Evolutionary conservation across 306 rosid genomes (phyloP).

Genomic region (Corylus americana): DNA sequence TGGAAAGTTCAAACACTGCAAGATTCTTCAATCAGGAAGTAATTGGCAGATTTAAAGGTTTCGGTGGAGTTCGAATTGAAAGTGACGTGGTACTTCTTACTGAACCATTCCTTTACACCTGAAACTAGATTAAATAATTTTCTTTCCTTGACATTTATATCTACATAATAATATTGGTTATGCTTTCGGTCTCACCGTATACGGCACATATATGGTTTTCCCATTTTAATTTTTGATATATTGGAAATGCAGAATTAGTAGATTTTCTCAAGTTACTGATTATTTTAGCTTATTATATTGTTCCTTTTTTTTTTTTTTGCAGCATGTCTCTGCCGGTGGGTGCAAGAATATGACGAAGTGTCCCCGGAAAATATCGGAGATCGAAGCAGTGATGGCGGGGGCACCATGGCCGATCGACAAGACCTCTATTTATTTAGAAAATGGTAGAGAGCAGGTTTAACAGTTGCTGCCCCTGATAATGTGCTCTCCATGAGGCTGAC

Average conservation of each 20-base stretch:
- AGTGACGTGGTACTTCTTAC: slow-evolving; percentile 71
- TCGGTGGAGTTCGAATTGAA: slow-evolving; percentile 90
- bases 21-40: slow-evolving; percentile 69
- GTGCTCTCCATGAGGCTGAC: not conserved
- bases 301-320: slow-evolving; percentile 7
- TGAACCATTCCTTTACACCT: slow-evolving; percentile 19
- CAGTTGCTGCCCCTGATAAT: not conserved
- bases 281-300: not conserved
- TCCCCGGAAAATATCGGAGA: slow-evolving; percentile 65
- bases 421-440: slow-evolving; percentile 23
- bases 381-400: slow-evolving; percentile 91
- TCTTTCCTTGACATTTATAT: slow-evolving; percentile 3
- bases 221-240: not conserved
- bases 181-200: not conserved
- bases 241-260: slow-evolving; percentile 1
- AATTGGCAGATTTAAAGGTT: slow-evolving; percentile 53
- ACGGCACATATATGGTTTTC: not conserved
- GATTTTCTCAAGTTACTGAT: slow-evolving; percentile 3
- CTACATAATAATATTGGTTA: not conserved
- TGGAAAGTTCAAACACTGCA: slow-evolving; percentile 53
- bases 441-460: slow-evolving; percentile 31
- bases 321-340: slow-evolving; percentile 70
- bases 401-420: slow-evolving; percentile 65
- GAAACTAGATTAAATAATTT: not conserved
- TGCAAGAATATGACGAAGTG: slow-evolving; percentile 82